Percentiles rank a stretch among this genome's conserved stretches.
phyloP scores from a whole-genome alignment of 169 alveolate species.

The Prorocentrum cordatum region DNA sequence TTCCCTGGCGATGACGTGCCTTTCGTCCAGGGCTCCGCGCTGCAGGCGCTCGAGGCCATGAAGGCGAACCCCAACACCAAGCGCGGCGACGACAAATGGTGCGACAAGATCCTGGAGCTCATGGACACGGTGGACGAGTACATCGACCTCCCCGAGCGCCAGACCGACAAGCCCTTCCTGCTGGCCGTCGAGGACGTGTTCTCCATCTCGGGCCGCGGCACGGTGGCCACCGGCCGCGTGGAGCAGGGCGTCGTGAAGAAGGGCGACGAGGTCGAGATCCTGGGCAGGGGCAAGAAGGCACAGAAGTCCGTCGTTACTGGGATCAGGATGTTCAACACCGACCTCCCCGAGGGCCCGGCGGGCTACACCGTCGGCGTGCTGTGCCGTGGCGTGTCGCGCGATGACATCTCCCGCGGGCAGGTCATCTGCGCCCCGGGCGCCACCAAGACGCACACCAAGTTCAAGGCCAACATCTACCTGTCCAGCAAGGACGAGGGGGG shows the following conservation, averaged over 20 bases:
- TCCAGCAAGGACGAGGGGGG: constrained; percentile 91
- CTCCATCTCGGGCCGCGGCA: constrained; percentile 75
- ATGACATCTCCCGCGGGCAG: constrained; percentile 83
- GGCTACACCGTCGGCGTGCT: constrained; percentile 93
- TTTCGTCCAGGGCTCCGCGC: constrained; percentile 55
- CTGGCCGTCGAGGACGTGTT: constrained; percentile 74
- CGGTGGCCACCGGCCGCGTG: constrained; percentile 90
- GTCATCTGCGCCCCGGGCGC: constrained; percentile 84
- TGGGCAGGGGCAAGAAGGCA: constrained; percentile 78
- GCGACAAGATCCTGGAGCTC: constrained; percentile 73
- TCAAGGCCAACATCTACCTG: constrained; percentile 86
- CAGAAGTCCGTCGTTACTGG: constrained; percentile 76
- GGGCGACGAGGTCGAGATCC: constrained; percentile 86
- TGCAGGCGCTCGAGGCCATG: constrained; percentile 56
- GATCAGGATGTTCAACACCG: constrained; percentile 88
- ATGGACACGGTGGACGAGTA: constrained; percentile 72
- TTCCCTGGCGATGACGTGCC: constrained; percentile 68
- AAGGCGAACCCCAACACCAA: constrained; percentile 48
- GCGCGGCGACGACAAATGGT: constrained; percentile 70
- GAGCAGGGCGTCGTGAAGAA: constrained; percentile 87
- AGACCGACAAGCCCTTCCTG: constrained; percentile 73
- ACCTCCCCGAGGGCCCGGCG: constrained; percentile 87
- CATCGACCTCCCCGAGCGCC: constrained; percentile 73
- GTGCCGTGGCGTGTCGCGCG: constrained; percentile 80
- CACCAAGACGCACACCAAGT: constrained; percentile 79